Base-by-base conservation (phyloP, 192 early-diverging fungal species). In the Coemansia sp. region DNA sequence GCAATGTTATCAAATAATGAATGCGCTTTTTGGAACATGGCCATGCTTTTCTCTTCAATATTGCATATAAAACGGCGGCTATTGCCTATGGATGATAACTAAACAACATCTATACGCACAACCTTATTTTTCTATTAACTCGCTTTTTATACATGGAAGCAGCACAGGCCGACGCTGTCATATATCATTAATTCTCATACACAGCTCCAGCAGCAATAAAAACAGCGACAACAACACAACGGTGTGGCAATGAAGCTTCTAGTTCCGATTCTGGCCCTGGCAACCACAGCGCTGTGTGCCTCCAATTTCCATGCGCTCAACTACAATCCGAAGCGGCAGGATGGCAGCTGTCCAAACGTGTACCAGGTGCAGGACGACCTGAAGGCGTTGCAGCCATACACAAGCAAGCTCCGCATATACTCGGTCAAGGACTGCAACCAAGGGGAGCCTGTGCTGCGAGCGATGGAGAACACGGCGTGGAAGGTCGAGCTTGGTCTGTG, bases 361-460 rank as follows among this genome's bases (percentile, higher is more conserved):
- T 84, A 85, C 23, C 75, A 77, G 48, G 84, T 87, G 2, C 84
- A 87, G 39, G 84, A 79, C 40, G 88, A 89, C 44, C 68, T 87
- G 44, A 86, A 87, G 64, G 58, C 83, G 1, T 59, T 89, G 5
- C 82, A 79, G 21, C 83, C 84, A 26, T 57, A 85, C 52, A 87
- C 86, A 5, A 84, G 65, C 49, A 54, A 75, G 43, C 74, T 87
- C n/a, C 75, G 88, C 26, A 71, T 89, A 56, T 89, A 87, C 69
- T 84, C 85, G 19, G 83, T 86, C 70, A 67, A 68, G n/a, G 86
- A 86, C 64, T 89, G 88, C 76, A 72, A 86, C 61, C 79, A 84
- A 52, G 72, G 85, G n/a, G 85, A 87, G 65, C 75, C 74, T 2
- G 80, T 86, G 39, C 61, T 89, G 53, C 80, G 83, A 18, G 88